Base-by-base conservation (phyloP, 1,284 basidiomycete species). In the Fistulinella staudtii region DNA sequence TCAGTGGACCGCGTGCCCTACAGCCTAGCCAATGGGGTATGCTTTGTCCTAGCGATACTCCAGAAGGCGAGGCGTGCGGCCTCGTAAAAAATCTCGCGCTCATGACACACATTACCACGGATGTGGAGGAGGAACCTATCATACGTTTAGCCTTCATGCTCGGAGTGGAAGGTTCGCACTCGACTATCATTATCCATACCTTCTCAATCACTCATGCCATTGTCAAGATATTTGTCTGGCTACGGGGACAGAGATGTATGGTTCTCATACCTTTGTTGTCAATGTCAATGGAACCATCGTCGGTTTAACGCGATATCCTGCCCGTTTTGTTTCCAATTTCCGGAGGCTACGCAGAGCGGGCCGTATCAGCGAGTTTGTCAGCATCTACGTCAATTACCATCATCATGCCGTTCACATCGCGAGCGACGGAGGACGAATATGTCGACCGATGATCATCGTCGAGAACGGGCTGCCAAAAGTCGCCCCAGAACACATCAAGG, bases 21-120 rank as follows among this genome's bases (percentile, higher is more conserved):
- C 96, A 99, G 65, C 94, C 96, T 9, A 92, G 87, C 74, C 96
- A 99, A 69, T 99, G 97, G 97, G 97, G 96, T 34, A 93, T 99
- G 79, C 74, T 99, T 18, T 99, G 96, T 69, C 91, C 96, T 0
- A 94, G 91, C 61, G 96, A 99, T 68, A 99, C 97, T 4, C 96
- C 96, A 0, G 96, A 99, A 82, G 97, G 96, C 63, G 96, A 99
- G 69, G 96, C 96, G 6, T 99, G 96, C 64, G 96, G 96, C 41
- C 72, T 99, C 47, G 97, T 99, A 39, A 99, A 99, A 74, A 99
- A 99, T 67, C 71, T 99, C 46, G 97, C 96, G 3, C 76, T 99
- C 33, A 99, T 99, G 94, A 99, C 97, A 3, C 97, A 99, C 67
- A 99, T 99, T 66, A 99, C 96, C 11, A 99, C 97, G 20, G 96